These are phyloP conservation scores for Amanita pseudoporphyria DNA, from an alignment of 768 basidiomycete genomes.

Conservation along the genomic window DNA sequence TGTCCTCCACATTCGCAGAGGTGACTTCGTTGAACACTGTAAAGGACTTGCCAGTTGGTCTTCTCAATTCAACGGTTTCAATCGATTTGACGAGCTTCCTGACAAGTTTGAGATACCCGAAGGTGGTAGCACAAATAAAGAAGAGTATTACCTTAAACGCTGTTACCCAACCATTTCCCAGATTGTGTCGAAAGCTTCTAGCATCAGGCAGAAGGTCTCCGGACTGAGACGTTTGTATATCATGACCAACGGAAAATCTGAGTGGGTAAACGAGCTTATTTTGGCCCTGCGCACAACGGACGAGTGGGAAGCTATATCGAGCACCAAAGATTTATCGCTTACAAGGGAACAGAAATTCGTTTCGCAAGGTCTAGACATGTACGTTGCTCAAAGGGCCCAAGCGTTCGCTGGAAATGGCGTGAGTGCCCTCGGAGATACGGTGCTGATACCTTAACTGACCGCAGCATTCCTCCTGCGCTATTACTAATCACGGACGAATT, in stretches of 20 bases:
- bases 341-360: conserved; percentile 38
- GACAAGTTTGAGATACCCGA: conserved; percentile 30
- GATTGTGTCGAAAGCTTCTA: conserved; percentile 31
- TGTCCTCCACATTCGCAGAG: conserved; percentile 47
- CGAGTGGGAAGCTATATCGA: conserved; percentile 36
- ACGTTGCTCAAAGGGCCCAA: conserved; percentile 36
- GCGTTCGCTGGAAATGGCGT: conserved; percentile 52
- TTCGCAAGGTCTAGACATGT: conserved; percentile 47
- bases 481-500: not conserved
- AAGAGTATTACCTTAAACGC: conserved; percentile 34
- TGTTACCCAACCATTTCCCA: conserved; percentile 35
- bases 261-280: conserved; percentile 35
- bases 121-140: conserved; percentile 28
- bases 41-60: conserved; percentile 28
- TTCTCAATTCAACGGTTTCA: conserved; percentile 40
- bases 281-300: conserved; percentile 23
- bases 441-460: not conserved
- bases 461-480: not conserved
- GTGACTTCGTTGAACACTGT: conserved; percentile 46
- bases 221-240: conserved; percentile 27
- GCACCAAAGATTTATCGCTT: conserved; percentile 33
- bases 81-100: conserved; percentile 38
- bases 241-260: conserved; percentile 38
- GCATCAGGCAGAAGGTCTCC: conserved; percentile 21
- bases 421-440: conserved; percentile 14